Evolutionary conservation across 202 grass and related monocot genomes (phyloP), one percentile per base, ranked within the genome.

Genomic region (Musa balbisiana): DNA sequence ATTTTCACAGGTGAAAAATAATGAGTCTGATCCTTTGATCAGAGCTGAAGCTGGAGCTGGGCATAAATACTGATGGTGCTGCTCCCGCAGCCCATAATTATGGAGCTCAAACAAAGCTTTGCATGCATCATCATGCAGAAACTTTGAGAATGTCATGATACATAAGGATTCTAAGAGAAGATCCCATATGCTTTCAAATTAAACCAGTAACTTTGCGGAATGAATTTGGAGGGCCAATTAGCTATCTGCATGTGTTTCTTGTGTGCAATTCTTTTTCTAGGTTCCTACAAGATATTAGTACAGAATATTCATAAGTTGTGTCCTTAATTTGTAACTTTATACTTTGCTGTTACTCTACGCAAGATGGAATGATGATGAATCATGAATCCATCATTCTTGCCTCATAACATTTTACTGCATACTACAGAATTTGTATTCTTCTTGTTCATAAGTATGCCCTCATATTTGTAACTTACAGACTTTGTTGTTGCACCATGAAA

Each of bases 61-160:
- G 59, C 74, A 22, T 60, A 68, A 62, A 22, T 17, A 22, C 8
- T 8, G 83, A 80, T 64, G 73, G 55, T 19, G 54, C 69, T 15
- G 78, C 25, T 27, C 21, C 24, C 21, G 29, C 79, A 66, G 63
- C 19, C 51, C 64, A 43, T 43, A 56, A 55, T 9, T 54, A 50
- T 84, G 78, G 78, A 76, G 58, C 55, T 76, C 78, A 43, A 80
- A 80, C 10, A 84, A 79, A 80, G 73, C 76, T 76, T 76, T 76
- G 56, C 60, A 65, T 17, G 83, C 83, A 76, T 60, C 56, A 60
- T 20, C 56, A n/a, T 6, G 56, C 56, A 0, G 56, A 60, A 60
- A 60, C 56, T 60, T 8, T 20, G 17, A 60, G 43, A 51, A 70
- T 20, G 15, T 19, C 16, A 70, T 20, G 67, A 70, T 10, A n/a